Conservation (phyloP, 371 early-diverging fungal species). For the Scutellospora calospora region DNA sequence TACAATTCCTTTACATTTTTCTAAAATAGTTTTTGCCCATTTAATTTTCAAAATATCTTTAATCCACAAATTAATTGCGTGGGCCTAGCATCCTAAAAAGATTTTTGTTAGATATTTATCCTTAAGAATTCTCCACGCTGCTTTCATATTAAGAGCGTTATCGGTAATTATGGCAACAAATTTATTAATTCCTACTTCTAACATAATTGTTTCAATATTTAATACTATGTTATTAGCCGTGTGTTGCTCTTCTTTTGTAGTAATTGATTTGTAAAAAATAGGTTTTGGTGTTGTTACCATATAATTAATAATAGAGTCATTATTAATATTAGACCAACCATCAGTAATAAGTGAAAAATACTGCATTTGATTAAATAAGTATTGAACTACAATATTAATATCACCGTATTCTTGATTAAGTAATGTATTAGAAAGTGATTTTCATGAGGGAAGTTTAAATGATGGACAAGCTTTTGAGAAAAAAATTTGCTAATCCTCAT, state of each 20-base stretch:
- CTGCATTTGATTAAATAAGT: neutral
- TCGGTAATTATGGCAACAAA: neutral
- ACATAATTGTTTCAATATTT: neutral
- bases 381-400: too few relatives aligned
- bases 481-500: neutral
- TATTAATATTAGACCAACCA: neutral
- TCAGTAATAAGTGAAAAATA: neutral
- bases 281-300: slow-evolving; percentile 1
- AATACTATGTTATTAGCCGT: neutral
- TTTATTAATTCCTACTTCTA: neutral
- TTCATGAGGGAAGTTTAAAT: neutral
- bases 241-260: neutral
- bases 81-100: neutral
- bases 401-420: neutral
- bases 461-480: neutral
- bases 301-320: neutral
- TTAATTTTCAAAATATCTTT: neutral
- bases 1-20: neutral
- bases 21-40: neutral
- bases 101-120: neutral
- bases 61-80: neutral
- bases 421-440: neutral
- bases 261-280: neutral
- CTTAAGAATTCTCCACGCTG: neutral
- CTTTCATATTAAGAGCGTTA: neutral